Evolutionary conservation across 495 filamentous ascomycete genomes (phyloP).

Genomic region (Stereocaulon alpinum): DNA sequence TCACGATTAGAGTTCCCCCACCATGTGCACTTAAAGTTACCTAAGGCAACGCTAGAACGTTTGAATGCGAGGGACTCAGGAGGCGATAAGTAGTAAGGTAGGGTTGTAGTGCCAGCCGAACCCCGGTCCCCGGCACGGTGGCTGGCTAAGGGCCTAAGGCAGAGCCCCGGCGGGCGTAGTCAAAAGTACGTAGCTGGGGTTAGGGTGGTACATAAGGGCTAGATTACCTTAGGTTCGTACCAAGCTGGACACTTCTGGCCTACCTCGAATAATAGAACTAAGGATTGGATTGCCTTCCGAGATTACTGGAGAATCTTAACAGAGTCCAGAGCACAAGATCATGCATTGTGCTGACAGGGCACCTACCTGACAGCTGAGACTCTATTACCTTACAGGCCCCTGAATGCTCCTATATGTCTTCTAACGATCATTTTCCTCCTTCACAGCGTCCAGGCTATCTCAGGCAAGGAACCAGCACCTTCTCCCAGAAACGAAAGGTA

Average conservation of each 20-base stretch:
- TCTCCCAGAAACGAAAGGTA: conserved; percentile 15
- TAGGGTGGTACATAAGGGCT: background rate
- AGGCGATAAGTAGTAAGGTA: background rate
- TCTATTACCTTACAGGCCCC: background rate
- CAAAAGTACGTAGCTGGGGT: background rate
- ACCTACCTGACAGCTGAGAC: background rate
- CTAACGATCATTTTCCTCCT: conserved; percentile 14
- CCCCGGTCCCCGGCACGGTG: conserved; percentile 2
- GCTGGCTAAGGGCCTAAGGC: conserved; percentile 9
- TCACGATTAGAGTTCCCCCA: conserved; percentile 4
- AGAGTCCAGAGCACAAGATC: background rate
- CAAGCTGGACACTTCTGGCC: conserved; percentile 1
- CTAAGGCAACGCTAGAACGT: background rate
- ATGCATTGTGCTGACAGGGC: conserved; percentile 3
- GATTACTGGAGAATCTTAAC: conserved; percentile 1
- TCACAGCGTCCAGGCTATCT: conserved; percentile 18
- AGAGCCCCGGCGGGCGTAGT: background rate
- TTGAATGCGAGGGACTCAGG: background rate
- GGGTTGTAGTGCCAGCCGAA: background rate
- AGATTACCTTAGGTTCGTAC: conserved; percentile 3
- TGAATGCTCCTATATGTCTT: conserved; percentile 19
- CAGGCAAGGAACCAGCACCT: conserved; percentile 12
- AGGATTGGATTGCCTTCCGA: conserved; percentile 6
- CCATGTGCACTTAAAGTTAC: background rate
- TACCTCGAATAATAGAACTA: background rate